A percentile compares a stretch with the other conserved stretches of the same genome.
phyloP scores from a whole-genome alignment of 179 eudicot species.

The Gypsophila paniculata region DNA sequence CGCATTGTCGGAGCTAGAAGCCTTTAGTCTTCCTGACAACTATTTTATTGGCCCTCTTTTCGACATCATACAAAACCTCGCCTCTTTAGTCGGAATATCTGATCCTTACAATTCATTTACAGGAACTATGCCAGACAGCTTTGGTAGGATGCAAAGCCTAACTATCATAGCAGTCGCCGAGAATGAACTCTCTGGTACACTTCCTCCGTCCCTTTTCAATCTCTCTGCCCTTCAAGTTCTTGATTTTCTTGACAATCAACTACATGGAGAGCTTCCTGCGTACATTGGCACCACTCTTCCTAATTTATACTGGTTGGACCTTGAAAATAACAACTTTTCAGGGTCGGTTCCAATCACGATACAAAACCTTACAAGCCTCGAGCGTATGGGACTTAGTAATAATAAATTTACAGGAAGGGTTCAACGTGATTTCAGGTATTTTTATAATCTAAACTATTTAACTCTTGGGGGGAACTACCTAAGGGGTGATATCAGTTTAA shows the following conservation, averaged over 20 bases:
- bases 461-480: neutral
- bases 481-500: constrained; percentile 20
- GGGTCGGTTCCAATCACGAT: constrained; percentile 22
- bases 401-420: constrained; percentile 23
- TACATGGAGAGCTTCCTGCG: constrained; percentile 26
- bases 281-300: constrained; percentile 15
- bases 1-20: constrained; percentile 6
- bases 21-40: neutral
- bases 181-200: constrained; percentile 21
- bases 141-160: constrained; percentile 9
- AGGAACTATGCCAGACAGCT: constrained; percentile 14
- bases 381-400: neutral
- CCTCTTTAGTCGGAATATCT: neutral
- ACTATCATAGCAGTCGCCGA: neutral
- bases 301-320: neutral
- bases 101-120: constrained; percentile 7
- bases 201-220: constrained; percentile 23
- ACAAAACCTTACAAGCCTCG: constrained; percentile 12
- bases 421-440: neutral
- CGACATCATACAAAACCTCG: constrained; percentile 12
- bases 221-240: constrained; percentile 16
- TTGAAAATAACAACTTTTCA: neutral
- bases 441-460: neutral
- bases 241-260: neutral
- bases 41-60: constrained; percentile 16